phyloP scores from a whole-genome alignment of 306 rosid species.

The Trifolium subterraneum region DNA sequence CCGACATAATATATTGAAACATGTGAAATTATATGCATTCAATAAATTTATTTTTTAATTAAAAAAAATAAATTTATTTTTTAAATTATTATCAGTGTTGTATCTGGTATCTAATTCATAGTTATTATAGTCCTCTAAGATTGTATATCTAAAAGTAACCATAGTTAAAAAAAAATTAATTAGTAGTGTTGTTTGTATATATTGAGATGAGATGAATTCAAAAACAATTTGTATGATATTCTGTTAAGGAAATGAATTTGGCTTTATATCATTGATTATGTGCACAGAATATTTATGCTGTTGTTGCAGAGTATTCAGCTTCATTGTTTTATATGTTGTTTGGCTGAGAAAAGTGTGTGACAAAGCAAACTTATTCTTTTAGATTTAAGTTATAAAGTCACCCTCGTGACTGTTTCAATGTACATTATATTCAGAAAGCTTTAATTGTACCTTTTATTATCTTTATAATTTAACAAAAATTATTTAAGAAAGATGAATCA shows the following conservation, averaged over 20 bases:
- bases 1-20: no score
- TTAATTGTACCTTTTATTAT: constrained; percentile 29
- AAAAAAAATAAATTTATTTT: no score
- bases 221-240: constrained; percentile 39
- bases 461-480: background rate
- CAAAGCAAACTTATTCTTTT: constrained; percentile 59
- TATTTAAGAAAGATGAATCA: background rate
- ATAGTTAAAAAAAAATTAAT: constrained; percentile 45
- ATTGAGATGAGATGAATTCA: constrained; percentile 43
- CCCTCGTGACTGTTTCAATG: constrained; percentile 85
- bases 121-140: background rate
- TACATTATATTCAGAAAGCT: constrained; percentile 42
- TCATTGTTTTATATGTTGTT: constrained; percentile 81
- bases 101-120: no score
- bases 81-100: no score
- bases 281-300: constrained; percentile 69
- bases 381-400: constrained; percentile 59
- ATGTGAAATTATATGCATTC: no score
- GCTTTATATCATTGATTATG: constrained; percentile 65
- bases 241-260: constrained; percentile 53
- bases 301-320: constrained; percentile 60
- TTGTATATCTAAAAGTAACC: constrained; percentile 23
- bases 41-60: no score
- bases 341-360: constrained; percentile 61
- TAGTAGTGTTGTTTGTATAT: constrained; percentile 38